Percentiles rank a stretch among this genome's conserved stretches.
These are phyloP conservation scores for Penicillium sp. DNA, from an alignment of 2,329 filamentous ascomycete species.

Conservation along the genomic window DNA sequence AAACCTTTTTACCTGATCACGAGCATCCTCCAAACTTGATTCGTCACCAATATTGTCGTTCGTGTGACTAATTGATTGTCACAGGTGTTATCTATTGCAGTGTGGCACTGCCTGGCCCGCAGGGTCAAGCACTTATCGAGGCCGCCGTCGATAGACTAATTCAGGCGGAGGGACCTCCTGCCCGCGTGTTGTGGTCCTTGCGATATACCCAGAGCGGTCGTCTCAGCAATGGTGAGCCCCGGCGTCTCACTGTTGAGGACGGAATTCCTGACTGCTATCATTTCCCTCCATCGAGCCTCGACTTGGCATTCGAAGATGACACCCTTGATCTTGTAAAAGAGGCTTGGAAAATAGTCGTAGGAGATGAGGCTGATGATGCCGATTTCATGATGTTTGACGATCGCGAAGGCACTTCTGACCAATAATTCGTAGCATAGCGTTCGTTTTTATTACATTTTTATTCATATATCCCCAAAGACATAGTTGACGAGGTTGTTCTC, in stretches of 20 bases:
- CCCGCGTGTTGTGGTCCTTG: slow-evolving; percentile 51
- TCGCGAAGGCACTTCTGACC: slow-evolving; percentile 60
- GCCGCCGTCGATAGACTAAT: slow-evolving; percentile 43
- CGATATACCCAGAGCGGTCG: slow-evolving; percentile 49
- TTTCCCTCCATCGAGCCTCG: slow-evolving; percentile 59
- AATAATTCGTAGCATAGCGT: slow-evolving; percentile 35
- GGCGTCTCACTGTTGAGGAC: slow-evolving; percentile 13
- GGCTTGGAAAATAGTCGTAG: slow-evolving; percentile 66
- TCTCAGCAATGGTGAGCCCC: slow-evolving; percentile 11
- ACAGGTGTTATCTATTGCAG: slow-evolving; percentile 60
- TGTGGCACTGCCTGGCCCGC: slow-evolving; percentile 35
- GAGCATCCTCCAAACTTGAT: slow-evolving; percentile 29
- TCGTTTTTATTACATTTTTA: neutral
- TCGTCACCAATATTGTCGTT: slow-evolving; percentile 17
- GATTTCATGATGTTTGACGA: slow-evolving; percentile 78
- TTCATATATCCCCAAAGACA: neutral
- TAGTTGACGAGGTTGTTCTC: neutral
- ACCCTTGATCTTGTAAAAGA: slow-evolving; percentile 64
- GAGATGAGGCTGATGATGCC: slow-evolving; percentile 47
- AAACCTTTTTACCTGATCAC: slow-evolving; percentile 76
- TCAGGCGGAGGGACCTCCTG: slow-evolving; percentile 29
- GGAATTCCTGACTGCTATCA: slow-evolving; percentile 48
- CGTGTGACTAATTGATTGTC: slow-evolving; percentile 34
- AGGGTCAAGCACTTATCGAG: slow-evolving; percentile 41
- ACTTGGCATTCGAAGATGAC: slow-evolving; percentile 71